Percentiles rank a stretch among this genome's conserved stretches.
Conservation (phyloP, 176 grass and related monocot genomes). For the Leersia perrieri region DNA sequence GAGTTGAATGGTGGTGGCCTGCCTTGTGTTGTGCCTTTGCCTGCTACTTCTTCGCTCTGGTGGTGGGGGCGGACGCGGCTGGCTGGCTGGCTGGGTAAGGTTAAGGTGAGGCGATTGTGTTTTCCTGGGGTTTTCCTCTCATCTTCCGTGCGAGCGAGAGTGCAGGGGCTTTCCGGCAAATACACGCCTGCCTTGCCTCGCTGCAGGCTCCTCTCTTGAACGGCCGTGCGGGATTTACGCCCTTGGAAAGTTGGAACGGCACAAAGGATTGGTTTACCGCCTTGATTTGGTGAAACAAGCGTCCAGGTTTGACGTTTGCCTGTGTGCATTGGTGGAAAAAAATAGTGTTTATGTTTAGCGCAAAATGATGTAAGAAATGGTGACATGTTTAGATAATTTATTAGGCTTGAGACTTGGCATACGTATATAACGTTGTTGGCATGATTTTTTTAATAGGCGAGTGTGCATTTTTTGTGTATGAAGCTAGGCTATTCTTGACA, state of each 20-base stretch:
- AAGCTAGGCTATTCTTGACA: too few relatives aligned
- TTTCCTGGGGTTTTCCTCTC: background rate
- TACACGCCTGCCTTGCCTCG: background rate
- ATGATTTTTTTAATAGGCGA: too few relatives aligned
- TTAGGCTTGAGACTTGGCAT: too few relatives aligned
- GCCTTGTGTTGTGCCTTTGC: constrained; percentile 21
- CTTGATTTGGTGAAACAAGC: background rate
- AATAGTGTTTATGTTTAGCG: too few relatives aligned
- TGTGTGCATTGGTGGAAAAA: too few relatives aligned
- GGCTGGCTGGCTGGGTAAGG: background rate
- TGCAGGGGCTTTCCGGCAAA: background rate
- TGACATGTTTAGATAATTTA: too few relatives aligned
- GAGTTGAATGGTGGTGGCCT: constrained; percentile 27
- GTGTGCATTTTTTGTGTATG: too few relatives aligned
- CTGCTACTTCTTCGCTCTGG: too few relatives aligned
- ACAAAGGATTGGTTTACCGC: background rate
- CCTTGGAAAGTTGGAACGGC: background rate
- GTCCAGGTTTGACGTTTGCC: background rate
- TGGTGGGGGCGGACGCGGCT: constrained; percentile 9
- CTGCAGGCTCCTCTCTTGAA: background rate
- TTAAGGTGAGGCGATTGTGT: background rate
- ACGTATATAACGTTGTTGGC: too few relatives aligned
- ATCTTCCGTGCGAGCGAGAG: background rate
- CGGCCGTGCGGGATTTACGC: background rate
- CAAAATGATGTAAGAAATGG: too few relatives aligned